Evolutionary conservation across 2,329 filamentous ascomycete genomes (phyloP).

Genomic region (Cordyceps cateniannulata): DNA sequence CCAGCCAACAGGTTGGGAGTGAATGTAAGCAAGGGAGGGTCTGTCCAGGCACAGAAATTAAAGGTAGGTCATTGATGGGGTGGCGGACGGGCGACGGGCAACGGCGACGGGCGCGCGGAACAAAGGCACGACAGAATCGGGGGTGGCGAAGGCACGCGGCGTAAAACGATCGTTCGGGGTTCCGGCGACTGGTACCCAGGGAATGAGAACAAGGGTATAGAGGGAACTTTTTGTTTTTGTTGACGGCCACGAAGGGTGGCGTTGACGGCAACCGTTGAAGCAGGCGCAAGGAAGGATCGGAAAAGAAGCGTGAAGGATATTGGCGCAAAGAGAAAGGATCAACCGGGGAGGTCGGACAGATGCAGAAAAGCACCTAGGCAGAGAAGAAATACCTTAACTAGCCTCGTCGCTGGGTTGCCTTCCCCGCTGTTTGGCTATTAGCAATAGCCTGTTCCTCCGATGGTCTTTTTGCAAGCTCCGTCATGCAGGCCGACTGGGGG

Average conservation of each 20-base stretch:
- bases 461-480: not conserved
- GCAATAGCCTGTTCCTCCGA: not conserved
- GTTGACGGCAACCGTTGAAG: not conserved
- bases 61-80: not conserved
- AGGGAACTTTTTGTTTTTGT: not conserved
- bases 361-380: not conserved
- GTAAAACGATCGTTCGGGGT: not conserved
- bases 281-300: not conserved
- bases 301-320: not conserved
- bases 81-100: not conserved
- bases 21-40: conserved; percentile 5
- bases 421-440: not conserved
- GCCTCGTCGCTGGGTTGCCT: not conserved
- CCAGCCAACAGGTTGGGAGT: conserved; percentile 4
- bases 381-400: not conserved
- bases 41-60: not conserved
- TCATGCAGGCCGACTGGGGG: not conserved
- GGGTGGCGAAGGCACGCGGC: not conserved
- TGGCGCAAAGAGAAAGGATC: not conserved
- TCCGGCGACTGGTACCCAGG: not conserved
- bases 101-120: not conserved
- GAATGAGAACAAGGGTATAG: not conserved
- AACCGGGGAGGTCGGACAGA: not conserved
- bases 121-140: not conserved
- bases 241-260: not conserved